Conservation (phyloP, 2,329 filamentous ascomycete species). For the Parafenestella ontariensis region DNA sequence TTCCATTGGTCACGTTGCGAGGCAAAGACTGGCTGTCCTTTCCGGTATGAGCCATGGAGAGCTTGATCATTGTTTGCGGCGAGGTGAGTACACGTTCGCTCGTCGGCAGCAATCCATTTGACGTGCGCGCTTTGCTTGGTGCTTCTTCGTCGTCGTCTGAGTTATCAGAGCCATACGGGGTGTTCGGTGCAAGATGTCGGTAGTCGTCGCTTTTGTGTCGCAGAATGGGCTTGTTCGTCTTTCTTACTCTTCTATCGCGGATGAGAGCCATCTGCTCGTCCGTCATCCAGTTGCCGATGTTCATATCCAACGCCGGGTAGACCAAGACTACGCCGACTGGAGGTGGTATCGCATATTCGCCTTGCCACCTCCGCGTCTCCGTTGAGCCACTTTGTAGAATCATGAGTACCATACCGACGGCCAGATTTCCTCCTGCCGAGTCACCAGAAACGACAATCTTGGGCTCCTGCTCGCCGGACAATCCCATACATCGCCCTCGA, state of each 20-base stretch:
- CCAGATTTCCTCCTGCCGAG: constrained; percentile 82
- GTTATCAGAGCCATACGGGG: constrained; percentile 80
- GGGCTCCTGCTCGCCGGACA: constrained; percentile 71
- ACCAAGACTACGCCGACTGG: constrained; percentile 85
- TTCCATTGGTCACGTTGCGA: constrained; percentile 22
- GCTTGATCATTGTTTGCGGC: constrained; percentile 45
- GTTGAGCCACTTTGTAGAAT: constrained; percentile 76
- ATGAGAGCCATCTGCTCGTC: constrained; percentile 97
- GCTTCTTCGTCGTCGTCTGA: constrained; percentile 61
- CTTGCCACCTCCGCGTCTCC: constrained; percentile 62
- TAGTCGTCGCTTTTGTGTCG: constrained; percentile 90
- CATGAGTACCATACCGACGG: constrained; percentile 84
- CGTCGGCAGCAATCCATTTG: constrained; percentile 17
- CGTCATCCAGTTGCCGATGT: constrained; percentile 98
- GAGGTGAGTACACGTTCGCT: constrained; percentile 39
- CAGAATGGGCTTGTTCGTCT: constrained; percentile 79
- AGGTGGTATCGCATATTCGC: constrained; percentile 67
- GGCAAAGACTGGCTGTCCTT: constrained; percentile 32
- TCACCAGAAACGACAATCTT: constrained; percentile 78
- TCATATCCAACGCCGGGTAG: constrained; percentile 94
- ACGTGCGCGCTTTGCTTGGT: constrained; percentile 15
- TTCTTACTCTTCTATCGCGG: constrained; percentile 78
- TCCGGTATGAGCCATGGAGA: constrained; percentile 49
- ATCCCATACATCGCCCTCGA: constrained; percentile 75
- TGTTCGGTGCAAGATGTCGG: constrained; percentile 78